Evolutionary conservation across 2,329 filamentous ascomycete species (phyloP), one percentile per base, ranked within the genome.

Genomic region (Rutstroemia sp.): DNA sequence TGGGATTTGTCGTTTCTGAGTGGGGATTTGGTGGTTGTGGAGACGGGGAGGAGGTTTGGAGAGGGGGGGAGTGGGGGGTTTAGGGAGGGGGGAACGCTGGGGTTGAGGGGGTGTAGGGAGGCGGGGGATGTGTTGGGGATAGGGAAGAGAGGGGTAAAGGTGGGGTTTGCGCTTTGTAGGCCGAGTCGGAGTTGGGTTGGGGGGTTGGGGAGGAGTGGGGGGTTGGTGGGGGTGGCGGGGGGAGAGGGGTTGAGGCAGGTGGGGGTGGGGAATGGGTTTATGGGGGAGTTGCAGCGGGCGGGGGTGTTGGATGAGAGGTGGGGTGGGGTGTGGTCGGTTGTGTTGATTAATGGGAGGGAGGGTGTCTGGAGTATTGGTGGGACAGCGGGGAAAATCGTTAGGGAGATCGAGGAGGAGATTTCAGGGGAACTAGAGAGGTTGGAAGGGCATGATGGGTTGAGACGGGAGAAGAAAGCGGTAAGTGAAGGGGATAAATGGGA

Each of bases 1-100:
- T 59, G 63, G 41, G 62, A 65, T 49, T 51, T 65, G 2, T 59
- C 63, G 41, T 62, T 65, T 61, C 38, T 65, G 45, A 63, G 62
- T 6, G 48, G 51, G 10, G 63, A 65, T 37, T 65, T 54, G 19
- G 58, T 49, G 42, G 39, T 65, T 2, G 44, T 62, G 14, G 59
- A 54, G 19, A 65, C 63, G 2, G 58, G 56, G 10, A 63, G 63
- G 38, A 52, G 49, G 1, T 52, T 56, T 27, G 59, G 63, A 37
- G 19, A 25, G 16, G 25, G 38, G 50, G 23, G 19, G 34, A 2
- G 38, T 42, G 5, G 1, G 3, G 23, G 23, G 2, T 23, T 23
- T 23, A 23, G 2, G 5, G 23, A 23, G 3, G 23, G 19, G 25
- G 48, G 9, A 45, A 27, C 49, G 39, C 42, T 14, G n/a, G 41